Base-by-base conservation (phyloP, 2,329 filamentous ascomycete genomes). In the Talaromyces piceae region DNA sequence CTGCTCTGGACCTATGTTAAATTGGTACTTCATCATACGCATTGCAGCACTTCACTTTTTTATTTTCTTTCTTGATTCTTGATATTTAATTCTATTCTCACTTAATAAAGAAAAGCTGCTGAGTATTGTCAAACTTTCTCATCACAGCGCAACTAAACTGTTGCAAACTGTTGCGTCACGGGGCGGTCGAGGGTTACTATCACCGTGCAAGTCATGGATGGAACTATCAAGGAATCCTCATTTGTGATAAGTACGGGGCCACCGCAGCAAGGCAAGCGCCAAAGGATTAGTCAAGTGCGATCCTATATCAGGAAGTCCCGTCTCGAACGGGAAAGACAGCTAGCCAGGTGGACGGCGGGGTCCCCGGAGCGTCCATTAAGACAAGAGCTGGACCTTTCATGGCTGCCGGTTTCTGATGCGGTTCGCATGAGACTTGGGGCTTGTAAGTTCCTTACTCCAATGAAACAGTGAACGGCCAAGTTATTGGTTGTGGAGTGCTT, bases 211-310 rank as follows among this genome's bases (percentile, higher is more conserved):
- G 16, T 18, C 12, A 56, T 52, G 47, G 7, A 26, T 16, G 18
- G 30, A 25, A 46, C 28, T 8, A 39, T 44, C 11, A 20, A 30
- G 30, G 45, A 49, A 45, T 44, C 53, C 18, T 51, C 56, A 11
- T 59, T 59, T 50, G 52, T 59, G 28, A 41, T 59, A 12, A 52
- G 53, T 6, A 59, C 56, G 20, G 57, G 56, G 25, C 45, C 57
- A 11, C 57, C 57, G n/a, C 46, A 57, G 26, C 27, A 50, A 45
- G 51, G 45, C 26, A 56, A 56, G 5, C 51, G 46, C 9, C 41
- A 57, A 33, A 48, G 55, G 26, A 54, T 58, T 9, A 59, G 57
- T 18, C 51, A 57, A 41, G 49, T 57, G 20, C 56, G 57, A 23
- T 59, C 56, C 23, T 45, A 53, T 13, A 52, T 54, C 5, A 50